Evolutionary conservation across 2,329 filamentous ascomycete species (phyloP), one percentile per base, ranked within the genome.

Genomic region (Trichoderma harzianum): DNA sequence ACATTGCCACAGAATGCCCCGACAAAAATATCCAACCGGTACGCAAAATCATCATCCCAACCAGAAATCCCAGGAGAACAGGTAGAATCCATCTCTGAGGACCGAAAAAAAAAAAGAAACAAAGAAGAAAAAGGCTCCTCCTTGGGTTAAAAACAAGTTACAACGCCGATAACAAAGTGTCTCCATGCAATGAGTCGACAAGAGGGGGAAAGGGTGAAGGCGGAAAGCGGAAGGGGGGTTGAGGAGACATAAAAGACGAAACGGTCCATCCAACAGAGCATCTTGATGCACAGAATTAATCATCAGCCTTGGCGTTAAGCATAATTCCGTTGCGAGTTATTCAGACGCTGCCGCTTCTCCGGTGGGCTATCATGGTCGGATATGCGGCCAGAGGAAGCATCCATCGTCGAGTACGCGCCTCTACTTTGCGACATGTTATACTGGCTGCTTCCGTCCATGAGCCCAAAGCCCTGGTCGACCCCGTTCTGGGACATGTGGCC

Each of bases 291-390:
- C 39, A 43, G 55, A 28, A 53, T 61, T 53, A 26, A 32, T 58
- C 28, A 28, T 30, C 63, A 34, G 51, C 39, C 47, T 28, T 30
- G 30, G n/a, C 67, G n/a, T 80, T 80, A 82, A 72, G 80, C 79
- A 77, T 83, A 85, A 73, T 78, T 82, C 21, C 80, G 79, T 60
- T 83, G 82, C 1, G 83, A 80, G 3, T 80, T 82, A 71, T 85
- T 87, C 65, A 87, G 71, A 58, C 87, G 81, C 75, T 88, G 87
- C 64, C 87, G 82, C 78, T 89, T 89, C 76, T 88, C 87, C 73
- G 82, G 82, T 2, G 82, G 81, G 74, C 84, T 84, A 76, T 84
- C 84, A 34, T 79, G 78, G 55, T 82, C 82, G 55, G 76, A 79
- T 71, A 83, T 79, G 71, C 75, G 79, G 62, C 74, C 79, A 24